Base-by-base conservation (phyloP, 257 asterid genomes). In the Orobanche coerulescens region DNA sequence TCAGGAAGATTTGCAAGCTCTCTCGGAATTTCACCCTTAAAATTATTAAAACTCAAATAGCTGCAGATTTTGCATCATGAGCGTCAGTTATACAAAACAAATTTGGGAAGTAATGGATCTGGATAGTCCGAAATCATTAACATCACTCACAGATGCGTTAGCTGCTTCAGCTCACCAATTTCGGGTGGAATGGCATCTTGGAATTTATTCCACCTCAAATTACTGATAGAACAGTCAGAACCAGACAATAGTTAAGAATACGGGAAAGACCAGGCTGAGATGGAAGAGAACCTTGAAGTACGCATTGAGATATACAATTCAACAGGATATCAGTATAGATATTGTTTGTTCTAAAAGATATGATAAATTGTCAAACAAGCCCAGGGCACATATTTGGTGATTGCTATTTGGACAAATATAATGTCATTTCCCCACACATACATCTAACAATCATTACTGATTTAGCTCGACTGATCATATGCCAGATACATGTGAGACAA, bases 171-270 rank as follows among this genome's bases (percentile, higher is more conserved):
- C 79, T 93, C 99, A 40, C 96, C 97, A 56, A 89, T 89, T 81
- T 93, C 97, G 61, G 96, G 90, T 76, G 99, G 96, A 78, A 93
- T 86, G 69, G 68, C 80, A 70, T 93, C 97, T 85, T 93, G 99
- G 75, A 93, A 78, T 78, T 93, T 93, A 76, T 93, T 93, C 97
- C 99, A 89, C 84, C 99, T 86, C 80, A 89, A 81, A 72, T 93
- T 93, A 59, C 96, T 93, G 76, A 39, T 13, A 67, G 54, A 69
- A 39, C 40, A 73, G 39, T 68, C 56, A 73, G 56, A 15, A 68
- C 55, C 61, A 33, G 50, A 16, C 62, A 67, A 36, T 66, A 64
- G 12, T 3, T 44, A 31, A 28, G 25, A n/a, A 22, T 30, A 4
- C 11, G 13, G 48, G 6, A 12, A 55, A 28, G 24, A 2, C 8